Evolutionary conservation across 2,329 filamentous ascomycete genomes (phyloP), one percentile per base, ranked within the genome.

Genomic region (Trichoderma sp.): DNA sequence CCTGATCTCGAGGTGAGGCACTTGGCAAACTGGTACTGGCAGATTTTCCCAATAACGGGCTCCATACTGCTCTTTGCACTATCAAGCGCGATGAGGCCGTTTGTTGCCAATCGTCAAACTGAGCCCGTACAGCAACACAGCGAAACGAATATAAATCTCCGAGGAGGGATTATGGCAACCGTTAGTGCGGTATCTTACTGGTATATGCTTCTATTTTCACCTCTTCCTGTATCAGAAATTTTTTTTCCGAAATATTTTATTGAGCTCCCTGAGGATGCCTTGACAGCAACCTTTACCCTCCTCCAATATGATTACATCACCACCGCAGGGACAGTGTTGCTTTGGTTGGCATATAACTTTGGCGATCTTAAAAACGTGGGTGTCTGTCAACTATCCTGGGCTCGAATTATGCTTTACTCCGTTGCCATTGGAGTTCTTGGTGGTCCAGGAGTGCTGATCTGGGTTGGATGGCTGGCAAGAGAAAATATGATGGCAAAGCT

Each of bases 11-110:
- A 75, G 30, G 46, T 43, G 0, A 71, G 75, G 18, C 71, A 76
- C 32, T 77, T 73, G 76, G 77, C 74, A 72, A 76, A 74, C 21
- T 78, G 76, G 75, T 52, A 76, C 16, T 78, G 76, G 76, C 76
- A 78, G 7, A 43, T 77, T 0, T 78, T 70, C 30, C 75, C 75
- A 0, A 52, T 77, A 0, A 77, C 74, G 75, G 71, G 70, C 5
- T 76, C 75, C 0, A 3, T 73, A 1, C 37, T 49, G 1, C 69
- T 74, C 56, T 69, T 76, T 34, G 43, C 68, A 1, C 11, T 73
- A 4, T 70, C 71, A 7, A 73, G 26, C 13, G 24, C 34, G 26
- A 37, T 70, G 2, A 30, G 28, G 30, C 52, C 28, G 16, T 51
- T 69, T 24, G 55, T 69, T 4, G 13, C 39, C 46, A n/a, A 49